Base-by-base conservation (phyloP, 2,329 filamentous ascomycete species). In the Trichophyton benhamiae region DNA sequence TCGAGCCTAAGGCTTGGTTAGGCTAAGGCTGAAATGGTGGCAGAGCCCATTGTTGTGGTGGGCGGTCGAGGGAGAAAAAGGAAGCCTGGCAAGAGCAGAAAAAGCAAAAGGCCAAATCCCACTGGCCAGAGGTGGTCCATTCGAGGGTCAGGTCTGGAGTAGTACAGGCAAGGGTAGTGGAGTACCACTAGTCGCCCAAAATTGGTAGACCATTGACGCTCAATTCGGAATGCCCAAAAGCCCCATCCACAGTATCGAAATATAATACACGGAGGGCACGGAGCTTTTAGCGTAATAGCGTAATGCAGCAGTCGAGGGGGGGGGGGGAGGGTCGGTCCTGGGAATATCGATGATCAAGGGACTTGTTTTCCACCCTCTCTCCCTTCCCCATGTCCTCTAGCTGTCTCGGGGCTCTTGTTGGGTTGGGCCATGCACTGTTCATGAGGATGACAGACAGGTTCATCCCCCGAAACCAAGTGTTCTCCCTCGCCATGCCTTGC, bases 81-180 rank as follows among this genome's bases (percentile, higher is more conserved):
- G 33, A 58, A 58, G n/a, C 33, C 33, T 36, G 33, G 33, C 11
- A 9, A 44, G 41, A 17, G 41, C 7, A 6, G n/a, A 44, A 44
- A 44, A 44, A 44, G n/a, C 41, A 44, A 44, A 44, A 17, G 15
- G 20, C 6, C 15, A 9, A 46, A 46, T 33, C 42, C 57, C 36
- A 59, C 57, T 59, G 57, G 57, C 25, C 38, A n/a, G n/a, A 17
- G 38, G 33, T 33, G 57, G 41, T 38, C 41, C 57, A 46, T 59
- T 59, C 57, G 57, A 59, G 57, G 41, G 57, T 59, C 25, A 30
- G 57, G 38, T 42, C 42, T 59, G 57, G 42, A 33, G 57, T 59
- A 22, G 42, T 0, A 59, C 57, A n/a, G 41, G 42, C 57, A 49
- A 42, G 57, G 57, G n/a, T 59, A 41, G 33, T 59, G 57, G 55